Conservation (phyloP, 805 yeast genomes). For the Grigorovia transvaalensis region DNA sequence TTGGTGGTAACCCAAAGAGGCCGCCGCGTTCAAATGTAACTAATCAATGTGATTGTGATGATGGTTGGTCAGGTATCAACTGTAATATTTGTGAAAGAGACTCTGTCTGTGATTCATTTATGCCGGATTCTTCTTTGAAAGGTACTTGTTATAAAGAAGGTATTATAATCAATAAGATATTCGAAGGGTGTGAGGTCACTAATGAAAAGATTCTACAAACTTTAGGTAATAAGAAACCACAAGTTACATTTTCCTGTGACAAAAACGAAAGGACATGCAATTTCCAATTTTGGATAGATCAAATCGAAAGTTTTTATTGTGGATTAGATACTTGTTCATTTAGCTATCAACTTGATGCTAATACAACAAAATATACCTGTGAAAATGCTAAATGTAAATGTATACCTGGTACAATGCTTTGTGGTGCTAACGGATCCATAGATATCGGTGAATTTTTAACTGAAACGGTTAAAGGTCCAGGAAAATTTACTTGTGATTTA, state of each 20-base stretch:
- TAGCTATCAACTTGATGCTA: conserved; percentile 48
- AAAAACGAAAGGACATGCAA: conserved; percentile 56
- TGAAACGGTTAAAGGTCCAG: conserved; percentile 88
- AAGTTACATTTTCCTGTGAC: conserved; percentile 86
- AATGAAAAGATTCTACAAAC: conserved; percentile 75
- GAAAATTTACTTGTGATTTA: conserved; percentile 76
- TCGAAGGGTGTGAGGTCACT: conserved; percentile 92
- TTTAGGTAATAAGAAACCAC: conserved; percentile 72
- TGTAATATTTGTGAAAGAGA: conserved; percentile 78
- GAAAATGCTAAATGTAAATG: conserved; percentile 75
- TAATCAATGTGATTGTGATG: conserved; percentile 54
- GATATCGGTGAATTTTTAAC: conserved; percentile 88
- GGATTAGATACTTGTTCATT: conserved; percentile 66
- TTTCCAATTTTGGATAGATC: conserved; percentile 94
- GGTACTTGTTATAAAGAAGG: conserved; percentile 91
- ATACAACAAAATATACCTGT: conserved; percentile 71
- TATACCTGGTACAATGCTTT: conserved; percentile 82
- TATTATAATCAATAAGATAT: conserved; percentile 63
- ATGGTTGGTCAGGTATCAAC: conserved; percentile 91
- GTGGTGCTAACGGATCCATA: conserved; percentile 90
- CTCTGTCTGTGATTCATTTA: conserved; percentile 67
- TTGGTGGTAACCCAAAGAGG: conserved; percentile 36
- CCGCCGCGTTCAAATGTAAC: conserved; percentile 49
- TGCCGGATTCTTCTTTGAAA: conserved; percentile 65
- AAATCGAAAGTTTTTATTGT: conserved; percentile 83